Percentiles rank a stretch among this genome's conserved stretches.
Conservation (phyloP, 148 eudicot genomes). For the Beta vulgaris region DNA sequence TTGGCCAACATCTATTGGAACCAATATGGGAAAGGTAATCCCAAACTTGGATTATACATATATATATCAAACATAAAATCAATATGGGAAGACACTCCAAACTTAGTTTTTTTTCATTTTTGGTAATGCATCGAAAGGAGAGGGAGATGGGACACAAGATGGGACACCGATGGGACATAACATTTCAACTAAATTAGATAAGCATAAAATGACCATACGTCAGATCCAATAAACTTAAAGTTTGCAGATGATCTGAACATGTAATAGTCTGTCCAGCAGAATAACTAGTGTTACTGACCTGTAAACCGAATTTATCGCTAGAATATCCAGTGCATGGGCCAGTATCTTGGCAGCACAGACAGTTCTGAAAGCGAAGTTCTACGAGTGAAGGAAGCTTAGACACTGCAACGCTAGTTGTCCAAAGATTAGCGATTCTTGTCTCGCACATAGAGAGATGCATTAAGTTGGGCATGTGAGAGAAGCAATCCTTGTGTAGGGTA, state of each 20-base stretch:
- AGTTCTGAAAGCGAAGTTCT: constrained; percentile 70
- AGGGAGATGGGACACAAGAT: no score
- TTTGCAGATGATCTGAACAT: constrained; percentile 24
- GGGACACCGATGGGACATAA: no score
- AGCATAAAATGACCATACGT: constrained; percentile 32
- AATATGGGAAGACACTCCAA: no score
- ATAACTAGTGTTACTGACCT: neutral
- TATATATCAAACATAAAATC: no score
- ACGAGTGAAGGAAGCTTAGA: constrained; percentile 52
- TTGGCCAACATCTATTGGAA: no score
- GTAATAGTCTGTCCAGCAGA: constrained; percentile 3
- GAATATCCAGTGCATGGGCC: constrained; percentile 48
- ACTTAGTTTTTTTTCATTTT: no score
- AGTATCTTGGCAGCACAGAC: constrained; percentile 56
- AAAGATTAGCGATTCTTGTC: constrained; percentile 52
- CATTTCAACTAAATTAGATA: no score
- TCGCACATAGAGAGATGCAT: constrained; percentile 64
- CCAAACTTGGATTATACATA: no score
- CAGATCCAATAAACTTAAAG: constrained; percentile 24
- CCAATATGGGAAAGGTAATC: no score
- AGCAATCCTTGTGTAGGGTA: constrained; percentile 50
- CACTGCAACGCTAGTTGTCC: constrained; percentile 56
- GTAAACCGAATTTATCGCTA: constrained; percentile 12
- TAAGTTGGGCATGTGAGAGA: constrained; percentile 59
- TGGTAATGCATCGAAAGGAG: no score